phyloP scores from a whole-genome alignment of 2,329 filamentous ascomycete species.

The Diaporthe sp. region DNA sequence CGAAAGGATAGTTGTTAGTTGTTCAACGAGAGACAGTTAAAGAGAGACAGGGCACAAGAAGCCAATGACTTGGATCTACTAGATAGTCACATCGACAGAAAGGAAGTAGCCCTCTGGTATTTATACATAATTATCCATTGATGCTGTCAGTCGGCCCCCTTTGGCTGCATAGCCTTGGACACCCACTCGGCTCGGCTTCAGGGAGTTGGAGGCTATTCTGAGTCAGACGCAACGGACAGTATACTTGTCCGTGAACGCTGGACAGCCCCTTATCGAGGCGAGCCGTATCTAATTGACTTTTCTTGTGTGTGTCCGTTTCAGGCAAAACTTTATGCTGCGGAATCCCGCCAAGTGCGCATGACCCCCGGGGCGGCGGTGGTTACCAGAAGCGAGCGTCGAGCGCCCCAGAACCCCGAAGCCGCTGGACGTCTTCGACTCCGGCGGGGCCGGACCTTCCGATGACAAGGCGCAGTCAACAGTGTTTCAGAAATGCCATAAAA shows the following conservation, averaged over 20 bases:
- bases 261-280: not conserved
- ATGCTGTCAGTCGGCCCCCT: not conserved
- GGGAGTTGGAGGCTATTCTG: not conserved
- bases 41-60: not conserved
- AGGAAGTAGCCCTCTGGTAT: not conserved
- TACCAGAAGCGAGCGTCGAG: slow-evolving; percentile 2
- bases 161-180: not conserved
- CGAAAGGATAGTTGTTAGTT: not conserved
- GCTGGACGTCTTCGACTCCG: not conserved
- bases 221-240: not conserved
- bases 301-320: not conserved
- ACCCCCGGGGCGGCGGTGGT: not conserved
- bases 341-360: slow-evolving; percentile 22
- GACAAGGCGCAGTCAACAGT: not conserved
- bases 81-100: too few relatives aligned
- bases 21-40: slow-evolving; percentile 4
- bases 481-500: not conserved
- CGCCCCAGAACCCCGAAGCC: not conserved
- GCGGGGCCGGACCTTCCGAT: not conserved
- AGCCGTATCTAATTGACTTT: slow-evolving; percentile 4
- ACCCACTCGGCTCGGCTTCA: not conserved
- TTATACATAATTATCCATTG: not conserved
- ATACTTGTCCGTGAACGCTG: not conserved
- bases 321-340: slow-evolving; percentile 1
- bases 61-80: not conserved